Conservation (phyloP, 176 grass and related monocot genomes). For the Hordeum marinum region DNA sequence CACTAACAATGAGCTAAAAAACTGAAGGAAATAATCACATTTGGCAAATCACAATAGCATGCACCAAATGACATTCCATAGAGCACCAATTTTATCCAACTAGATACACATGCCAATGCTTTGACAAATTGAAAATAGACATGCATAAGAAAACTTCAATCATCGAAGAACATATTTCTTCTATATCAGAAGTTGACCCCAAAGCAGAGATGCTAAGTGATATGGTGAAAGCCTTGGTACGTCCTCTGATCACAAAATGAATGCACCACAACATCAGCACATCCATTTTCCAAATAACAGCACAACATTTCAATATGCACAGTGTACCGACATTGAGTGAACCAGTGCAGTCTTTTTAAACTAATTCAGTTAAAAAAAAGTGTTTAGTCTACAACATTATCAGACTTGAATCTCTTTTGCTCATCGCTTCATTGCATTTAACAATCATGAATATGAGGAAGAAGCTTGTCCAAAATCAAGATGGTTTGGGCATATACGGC, state of each 20-base stretch:
- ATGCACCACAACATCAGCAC: neutral
- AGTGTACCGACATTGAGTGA: neutral
- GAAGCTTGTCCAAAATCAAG: neutral
- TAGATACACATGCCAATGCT: neutral
- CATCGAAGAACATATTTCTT: neutral
- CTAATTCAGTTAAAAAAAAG: neutral
- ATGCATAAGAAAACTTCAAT: neutral
- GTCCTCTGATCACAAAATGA: neutral
- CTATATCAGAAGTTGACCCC: neutral
- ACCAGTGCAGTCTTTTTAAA: neutral
- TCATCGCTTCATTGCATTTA: neutral
- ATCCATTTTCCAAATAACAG: neutral
- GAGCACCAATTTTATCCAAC: neutral
- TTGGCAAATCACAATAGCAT: neutral
- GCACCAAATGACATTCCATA: neutral
- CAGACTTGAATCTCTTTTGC: neutral
- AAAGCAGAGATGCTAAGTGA: neutral
- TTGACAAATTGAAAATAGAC: neutral
- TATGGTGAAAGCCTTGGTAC: neutral
- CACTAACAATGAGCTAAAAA: neutral
- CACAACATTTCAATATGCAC: neutral
- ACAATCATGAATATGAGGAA: neutral
- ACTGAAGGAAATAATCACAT: neutral
- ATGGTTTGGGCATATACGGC: too few relatives aligned
- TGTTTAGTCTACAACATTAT: neutral